These are phyloP conservation scores for Eucommia ulmoides DNA, from an alignment of 257 asterid species.

Conservation along the genomic window DNA sequence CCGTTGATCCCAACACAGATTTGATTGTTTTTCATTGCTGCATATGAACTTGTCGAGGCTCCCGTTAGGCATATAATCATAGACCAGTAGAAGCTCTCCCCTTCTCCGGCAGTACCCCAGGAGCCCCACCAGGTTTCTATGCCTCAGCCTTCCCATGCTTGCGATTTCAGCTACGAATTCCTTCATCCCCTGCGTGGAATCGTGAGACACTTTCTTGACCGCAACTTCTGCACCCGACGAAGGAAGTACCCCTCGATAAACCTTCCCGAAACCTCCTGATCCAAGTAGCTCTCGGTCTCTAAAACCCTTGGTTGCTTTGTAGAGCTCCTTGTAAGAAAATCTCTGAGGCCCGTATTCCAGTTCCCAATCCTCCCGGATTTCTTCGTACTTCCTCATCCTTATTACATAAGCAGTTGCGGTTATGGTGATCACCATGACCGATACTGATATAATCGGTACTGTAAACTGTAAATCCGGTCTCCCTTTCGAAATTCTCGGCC, in stretches of 20 bases:
- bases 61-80: constrained; percentile 74
- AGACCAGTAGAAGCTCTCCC: constrained; percentile 49
- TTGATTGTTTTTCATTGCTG: constrained; percentile 21
- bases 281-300: constrained; percentile 48
- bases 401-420: constrained; percentile 1
- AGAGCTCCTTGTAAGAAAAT: constrained; percentile 44
- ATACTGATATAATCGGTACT: background rate
- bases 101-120: constrained; percentile 52
- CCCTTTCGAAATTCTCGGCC: too few relatives aligned
- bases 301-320: constrained; percentile 57
- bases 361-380: constrained; percentile 61
- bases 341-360: constrained; percentile 55
- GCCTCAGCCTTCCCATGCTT: constrained; percentile 57
- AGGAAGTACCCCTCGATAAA: constrained; percentile 52
- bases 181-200: constrained; percentile 42
- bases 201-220: constrained; percentile 47
- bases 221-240: constrained; percentile 29
- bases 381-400: constrained; percentile 34
- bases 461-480: background rate
- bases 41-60: constrained; percentile 56
- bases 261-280: constrained; percentile 68
- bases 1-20: constrained; percentile 58
- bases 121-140: constrained; percentile 48
- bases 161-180: constrained; percentile 51
- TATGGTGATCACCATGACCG: background rate